Evolutionary conservation across 2,329 filamentous ascomycete genomes (phyloP).

Genomic region (Bimuria novae-zelandiae): DNA sequence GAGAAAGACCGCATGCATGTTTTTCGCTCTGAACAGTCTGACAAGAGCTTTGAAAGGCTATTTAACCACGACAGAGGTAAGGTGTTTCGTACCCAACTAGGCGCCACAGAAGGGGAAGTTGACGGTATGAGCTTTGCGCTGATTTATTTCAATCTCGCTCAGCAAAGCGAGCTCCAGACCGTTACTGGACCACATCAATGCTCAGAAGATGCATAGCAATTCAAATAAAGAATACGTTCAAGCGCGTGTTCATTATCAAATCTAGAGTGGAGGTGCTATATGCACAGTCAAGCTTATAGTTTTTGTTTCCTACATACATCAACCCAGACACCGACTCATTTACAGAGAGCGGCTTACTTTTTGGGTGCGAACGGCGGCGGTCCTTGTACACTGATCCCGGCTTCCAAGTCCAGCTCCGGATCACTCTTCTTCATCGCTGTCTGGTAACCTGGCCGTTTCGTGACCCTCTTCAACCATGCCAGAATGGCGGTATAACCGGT

Average conservation of each 20-base stretch:
- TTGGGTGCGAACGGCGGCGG: slow-evolving; percentile 25
- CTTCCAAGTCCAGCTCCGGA: slow-evolving; percentile 47
- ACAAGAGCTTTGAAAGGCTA: too few relatives aligned
- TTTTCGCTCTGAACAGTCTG: too few relatives aligned
- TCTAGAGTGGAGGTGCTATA: neutral
- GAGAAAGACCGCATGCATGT: too few relatives aligned
- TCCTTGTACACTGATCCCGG: slow-evolving; percentile 33
- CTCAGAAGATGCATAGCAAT: too few relatives aligned
- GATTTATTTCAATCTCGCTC: too few relatives aligned
- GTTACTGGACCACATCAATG: too few relatives aligned
- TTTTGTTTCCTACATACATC: neutral
- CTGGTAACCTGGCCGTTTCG: slow-evolving; percentile 34
- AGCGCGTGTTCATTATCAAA: neutral
- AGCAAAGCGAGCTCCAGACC: too few relatives aligned
- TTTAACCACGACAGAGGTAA: too few relatives aligned
- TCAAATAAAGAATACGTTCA: too few relatives aligned
- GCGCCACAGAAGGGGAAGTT: too few relatives aligned
- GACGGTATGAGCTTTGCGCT: too few relatives aligned
- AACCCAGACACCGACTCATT: neutral
- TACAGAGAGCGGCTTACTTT: slow-evolving; percentile 19
- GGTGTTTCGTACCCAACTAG: too few relatives aligned
- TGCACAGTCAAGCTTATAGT: neutral
- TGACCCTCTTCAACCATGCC: slow-evolving; percentile 35
- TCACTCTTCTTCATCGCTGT: slow-evolving; percentile 63
- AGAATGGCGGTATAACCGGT: slow-evolving; percentile 36